Conservation (phyloP, 2,329 filamentous ascomycete genomes). For the Neopestalotiopsis sp. region DNA sequence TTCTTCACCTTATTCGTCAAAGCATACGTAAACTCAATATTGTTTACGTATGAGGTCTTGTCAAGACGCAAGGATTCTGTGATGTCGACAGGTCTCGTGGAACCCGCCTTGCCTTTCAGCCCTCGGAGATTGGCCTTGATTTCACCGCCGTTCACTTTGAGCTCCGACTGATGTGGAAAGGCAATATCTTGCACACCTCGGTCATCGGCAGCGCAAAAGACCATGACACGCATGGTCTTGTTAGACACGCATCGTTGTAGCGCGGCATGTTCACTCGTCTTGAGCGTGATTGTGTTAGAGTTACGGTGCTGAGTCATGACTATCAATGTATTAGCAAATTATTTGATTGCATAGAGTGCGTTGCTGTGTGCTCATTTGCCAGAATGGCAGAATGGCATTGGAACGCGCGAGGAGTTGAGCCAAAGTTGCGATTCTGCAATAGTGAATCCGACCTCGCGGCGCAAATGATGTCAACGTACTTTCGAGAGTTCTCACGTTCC, state of each 20-base stretch:
- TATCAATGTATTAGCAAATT: constrained; percentile 29
- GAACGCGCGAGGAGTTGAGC: neutral
- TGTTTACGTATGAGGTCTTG: constrained; percentile 73
- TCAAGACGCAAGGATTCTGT: constrained; percentile 76
- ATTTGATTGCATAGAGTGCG: neutral
- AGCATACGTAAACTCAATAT: constrained; percentile 87
- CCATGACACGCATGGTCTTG: constrained; percentile 72
- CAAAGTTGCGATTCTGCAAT: neutral
- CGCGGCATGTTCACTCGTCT: constrained; percentile 55
- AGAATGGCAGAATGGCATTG: neutral
- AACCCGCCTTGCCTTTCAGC: constrained; percentile 94
- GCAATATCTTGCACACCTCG: constrained; percentile 75
- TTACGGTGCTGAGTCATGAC: constrained; percentile 63
- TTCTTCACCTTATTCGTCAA: constrained; percentile 80
- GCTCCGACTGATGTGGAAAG: constrained; percentile 91
- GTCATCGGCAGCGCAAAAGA: constrained; percentile 79
- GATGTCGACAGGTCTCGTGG: constrained; percentile 91
- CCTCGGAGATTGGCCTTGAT: constrained; percentile 93
- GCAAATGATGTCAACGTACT: constrained; percentile 54
- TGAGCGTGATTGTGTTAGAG: constrained; percentile 51
- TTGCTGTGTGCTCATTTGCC: neutral
- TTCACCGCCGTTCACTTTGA: constrained; percentile 87
- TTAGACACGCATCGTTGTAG: constrained; percentile 65
- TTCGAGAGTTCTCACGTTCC: constrained; percentile 72
- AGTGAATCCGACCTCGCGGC: neutral